Base-by-base conservation (phyloP, 108 stramenopile species). In the Seminavis robusta region DNA sequence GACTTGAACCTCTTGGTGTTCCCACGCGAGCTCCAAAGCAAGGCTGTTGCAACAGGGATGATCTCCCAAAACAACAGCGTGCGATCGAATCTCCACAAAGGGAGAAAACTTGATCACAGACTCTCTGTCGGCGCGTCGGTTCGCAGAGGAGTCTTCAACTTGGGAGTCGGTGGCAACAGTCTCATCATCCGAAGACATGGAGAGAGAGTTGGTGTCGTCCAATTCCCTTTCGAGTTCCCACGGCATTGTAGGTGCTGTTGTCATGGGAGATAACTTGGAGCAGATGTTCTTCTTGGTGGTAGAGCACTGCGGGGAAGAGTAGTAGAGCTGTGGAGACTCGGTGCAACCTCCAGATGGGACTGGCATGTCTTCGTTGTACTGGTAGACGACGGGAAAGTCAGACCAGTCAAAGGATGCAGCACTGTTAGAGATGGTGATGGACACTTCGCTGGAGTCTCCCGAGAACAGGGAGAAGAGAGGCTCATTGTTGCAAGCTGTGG, bases 1-100 rank as follows among this genome's bases (percentile, higher is more conserved):
- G 13, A 28, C 13, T 15, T 16, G 9, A 41, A 9, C 34, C 7
- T 48, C 62, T 23, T 43, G 43, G 43, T 63, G 19, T 1, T 66
- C 65, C 64, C 65, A 66, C 20, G 52, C 66, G n/a, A 67, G 29
- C 23, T 59, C 66, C 10, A 67, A 10, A 0, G 58, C 37, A 7
- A 59, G 51, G 17, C 39, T 36, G 9, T 55, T 27, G 34, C 66
- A 67, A 17, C 49, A 59, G 0, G 66, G 66, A 42, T 67, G 66
- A 13, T 67, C 58, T 4, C 66, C 66, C 23, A 67, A 26, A 4
- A 59, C 36, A 1, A 59, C 17, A 11, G 66, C 52, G 40, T 67
- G 58, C 0, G 66, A 59, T 13, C 66, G 57, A 46, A 67, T 47
- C 6, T 67, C 56, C 11, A 59, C 31, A 13, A 9, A 16, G 27